Conservation (phyloP, 768 basidiomycete species). For the Leccinum longicurvipes region DNA sequence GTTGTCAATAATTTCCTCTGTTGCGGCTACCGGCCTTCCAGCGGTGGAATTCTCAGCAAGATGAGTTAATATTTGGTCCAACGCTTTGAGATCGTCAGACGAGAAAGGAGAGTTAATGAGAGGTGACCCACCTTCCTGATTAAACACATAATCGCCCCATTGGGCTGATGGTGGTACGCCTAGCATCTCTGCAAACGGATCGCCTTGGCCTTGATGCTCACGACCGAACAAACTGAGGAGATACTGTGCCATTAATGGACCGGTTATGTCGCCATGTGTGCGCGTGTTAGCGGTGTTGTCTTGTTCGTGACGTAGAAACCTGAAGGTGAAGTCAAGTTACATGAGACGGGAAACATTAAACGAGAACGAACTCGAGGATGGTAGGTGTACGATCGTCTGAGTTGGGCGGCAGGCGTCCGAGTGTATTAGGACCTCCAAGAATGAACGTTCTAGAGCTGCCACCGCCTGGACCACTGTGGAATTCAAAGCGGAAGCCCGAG, state of each 20-base stretch:
- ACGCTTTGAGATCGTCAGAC: constrained; percentile 42
- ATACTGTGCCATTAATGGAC: constrained; percentile 70
- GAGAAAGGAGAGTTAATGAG: neutral
- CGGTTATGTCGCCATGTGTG: constrained; percentile 44
- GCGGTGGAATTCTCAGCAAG: constrained; percentile 80
- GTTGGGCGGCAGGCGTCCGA: constrained; percentile 21
- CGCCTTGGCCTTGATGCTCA: constrained; percentile 33
- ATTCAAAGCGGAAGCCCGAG: constrained; percentile 35
- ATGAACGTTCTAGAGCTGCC: constrained; percentile 34
- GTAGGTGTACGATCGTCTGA: constrained; percentile 35
- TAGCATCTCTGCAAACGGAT: constrained; percentile 44
- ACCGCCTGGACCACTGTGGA: constrained; percentile 31
- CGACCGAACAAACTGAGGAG: constrained; percentile 54
- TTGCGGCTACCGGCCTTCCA: constrained; percentile 77
- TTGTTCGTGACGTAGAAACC: constrained; percentile 34
- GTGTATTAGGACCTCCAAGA: constrained; percentile 34
- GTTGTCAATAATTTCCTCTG: constrained; percentile 72
- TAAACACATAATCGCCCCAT: constrained; percentile 91
- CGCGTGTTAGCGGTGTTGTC: constrained; percentile 16
- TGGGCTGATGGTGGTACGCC: constrained; percentile 49
- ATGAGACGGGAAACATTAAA: neutral
- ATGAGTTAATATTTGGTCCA: constrained; percentile 83
- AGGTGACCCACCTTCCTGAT: constrained; percentile 67
- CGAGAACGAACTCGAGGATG: constrained; percentile 50
- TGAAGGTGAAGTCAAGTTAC: constrained; percentile 12